phyloP scores from a whole-genome alignment of 805 yeast species.

The Starmerella tilneyi region DNA sequence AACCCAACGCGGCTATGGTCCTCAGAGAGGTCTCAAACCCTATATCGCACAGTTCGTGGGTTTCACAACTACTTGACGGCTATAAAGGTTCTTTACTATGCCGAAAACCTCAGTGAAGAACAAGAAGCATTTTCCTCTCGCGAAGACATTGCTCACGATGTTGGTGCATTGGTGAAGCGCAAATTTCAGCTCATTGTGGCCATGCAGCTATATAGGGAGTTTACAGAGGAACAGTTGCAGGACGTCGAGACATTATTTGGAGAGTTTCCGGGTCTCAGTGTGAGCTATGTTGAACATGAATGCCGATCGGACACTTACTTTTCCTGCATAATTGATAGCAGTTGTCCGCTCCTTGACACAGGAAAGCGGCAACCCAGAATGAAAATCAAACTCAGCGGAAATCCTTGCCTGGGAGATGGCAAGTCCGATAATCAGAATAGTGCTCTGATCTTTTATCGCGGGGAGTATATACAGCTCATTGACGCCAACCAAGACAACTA shows the following conservation, averaged over 20 bases:
- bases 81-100: conserved; percentile 52
- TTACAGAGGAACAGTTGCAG: conserved; percentile 62
- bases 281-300: conserved; percentile 20
- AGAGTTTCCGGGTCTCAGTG: conserved; percentile 72
- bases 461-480: conserved; percentile 68
- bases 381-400: conserved; percentile 58
- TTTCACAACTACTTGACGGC: conserved; percentile 72
- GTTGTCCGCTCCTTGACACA: conserved; percentile 48
- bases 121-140: conserved; percentile 25
- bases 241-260: conserved; percentile 64
- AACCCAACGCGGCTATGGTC: conserved; percentile 81
- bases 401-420: conserved; percentile 78
- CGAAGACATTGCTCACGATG: conserved; percentile 44
- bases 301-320: conserved; percentile 38
- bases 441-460: conserved; percentile 62
- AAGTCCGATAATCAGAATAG: conserved; percentile 77
- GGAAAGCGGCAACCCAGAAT: conserved; percentile 55
- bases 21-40: conserved; percentile 69
- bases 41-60: conserved; percentile 74
- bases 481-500: conserved; percentile 82
- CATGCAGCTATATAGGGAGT: conserved; percentile 71
- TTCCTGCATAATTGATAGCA: conserved; percentile 63
- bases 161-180: conserved; percentile 56
- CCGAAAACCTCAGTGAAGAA: conserved; percentile 45
- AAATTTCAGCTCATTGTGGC: conserved; percentile 74